Percentiles rank a stretch among this genome's conserved stretches.
These are phyloP conservation scores for Cryptosporidium sp. DNA, from an alignment of 169 alveolate species.

Conservation along the genomic window DNA sequence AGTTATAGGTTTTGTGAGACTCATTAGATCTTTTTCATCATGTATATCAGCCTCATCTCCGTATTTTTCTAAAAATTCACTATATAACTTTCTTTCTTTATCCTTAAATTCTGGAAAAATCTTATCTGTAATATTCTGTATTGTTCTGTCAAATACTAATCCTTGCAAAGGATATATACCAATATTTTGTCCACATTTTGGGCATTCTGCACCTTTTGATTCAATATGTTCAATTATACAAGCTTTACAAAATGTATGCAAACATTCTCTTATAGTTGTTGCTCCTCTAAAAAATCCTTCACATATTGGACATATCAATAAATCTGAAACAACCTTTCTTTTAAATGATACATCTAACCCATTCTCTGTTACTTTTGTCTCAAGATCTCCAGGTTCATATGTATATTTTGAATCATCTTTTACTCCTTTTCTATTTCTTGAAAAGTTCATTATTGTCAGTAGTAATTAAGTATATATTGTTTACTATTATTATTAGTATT, in stretches of 20 bases:
- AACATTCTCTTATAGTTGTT: constrained; percentile 81
- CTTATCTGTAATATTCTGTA: constrained; percentile 81
- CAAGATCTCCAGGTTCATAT: constrained; percentile 65
- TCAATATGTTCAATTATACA: constrained; percentile 78
- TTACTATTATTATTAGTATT: no score
- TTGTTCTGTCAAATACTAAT: constrained; percentile 77
- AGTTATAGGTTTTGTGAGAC: not conserved
- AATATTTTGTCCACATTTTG: constrained; percentile 76
- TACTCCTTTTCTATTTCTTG: constrained; percentile 10
- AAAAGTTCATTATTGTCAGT: constrained; percentile 6
- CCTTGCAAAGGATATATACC: constrained; percentile 61
- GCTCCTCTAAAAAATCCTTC: constrained; percentile 81
- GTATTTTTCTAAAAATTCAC: constrained; percentile 46
- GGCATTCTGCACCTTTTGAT: constrained; percentile 78
- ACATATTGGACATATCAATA: constrained; percentile 80
- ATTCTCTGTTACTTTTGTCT: constrained; percentile 60
- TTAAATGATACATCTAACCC: constrained; percentile 78
- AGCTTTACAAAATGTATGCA: constrained; percentile 81
- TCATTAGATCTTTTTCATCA: constrained; percentile 8
- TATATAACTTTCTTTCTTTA: constrained; percentile 58
- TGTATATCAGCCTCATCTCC: not conserved
- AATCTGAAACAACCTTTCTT: constrained; percentile 71
- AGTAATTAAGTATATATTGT: no score
- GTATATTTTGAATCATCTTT: constrained; percentile 9
- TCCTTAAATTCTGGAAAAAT: constrained; percentile 79